These are phyloP conservation scores for Mycena amicta DNA, from an alignment of 768 basidiomycete genomes.

Conservation along the genomic window DNA sequence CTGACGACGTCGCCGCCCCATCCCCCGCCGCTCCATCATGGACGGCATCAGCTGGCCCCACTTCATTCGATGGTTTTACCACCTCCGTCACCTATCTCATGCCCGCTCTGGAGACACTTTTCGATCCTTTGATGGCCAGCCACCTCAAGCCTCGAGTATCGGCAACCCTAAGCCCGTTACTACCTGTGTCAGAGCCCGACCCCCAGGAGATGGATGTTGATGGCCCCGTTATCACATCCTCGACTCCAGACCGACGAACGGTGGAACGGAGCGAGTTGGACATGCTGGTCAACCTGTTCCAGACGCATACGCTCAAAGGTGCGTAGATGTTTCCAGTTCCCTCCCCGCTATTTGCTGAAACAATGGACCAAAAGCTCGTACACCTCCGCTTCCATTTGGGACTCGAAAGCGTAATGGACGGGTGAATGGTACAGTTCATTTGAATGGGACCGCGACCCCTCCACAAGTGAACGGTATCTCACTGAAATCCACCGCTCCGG, in stretches of 20 bases:
- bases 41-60: constrained; percentile 35
- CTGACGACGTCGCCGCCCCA: constrained; percentile 24
- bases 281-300: constrained; percentile 67
- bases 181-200: constrained; percentile 30
- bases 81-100: constrained; percentile 67
- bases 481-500: constrained; percentile 18
- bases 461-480: constrained; percentile 8
- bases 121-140: constrained; percentile 53
- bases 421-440: constrained; percentile 9
- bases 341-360: too few species aligned
- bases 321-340: too few species aligned
- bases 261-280: constrained; percentile 61
- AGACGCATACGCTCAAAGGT: constrained; percentile 48
- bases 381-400: constrained; percentile 7
- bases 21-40: constrained; percentile 15
- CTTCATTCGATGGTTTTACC: constrained; percentile 56
- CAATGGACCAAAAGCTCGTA: too few species aligned
- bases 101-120: constrained; percentile 73
- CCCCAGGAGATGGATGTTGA: constrained; percentile 49
- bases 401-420: constrained; percentile 13
- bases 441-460: constrained; percentile 1
- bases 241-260: constrained; percentile 28
- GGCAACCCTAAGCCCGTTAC: constrained; percentile 7
- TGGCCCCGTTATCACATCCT: constrained; percentile 22
- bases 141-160: constrained; percentile 34